phyloP scores from a whole-genome alignment of 352 stramenopile genomes.

The Pythium rishiriense region DNA sequence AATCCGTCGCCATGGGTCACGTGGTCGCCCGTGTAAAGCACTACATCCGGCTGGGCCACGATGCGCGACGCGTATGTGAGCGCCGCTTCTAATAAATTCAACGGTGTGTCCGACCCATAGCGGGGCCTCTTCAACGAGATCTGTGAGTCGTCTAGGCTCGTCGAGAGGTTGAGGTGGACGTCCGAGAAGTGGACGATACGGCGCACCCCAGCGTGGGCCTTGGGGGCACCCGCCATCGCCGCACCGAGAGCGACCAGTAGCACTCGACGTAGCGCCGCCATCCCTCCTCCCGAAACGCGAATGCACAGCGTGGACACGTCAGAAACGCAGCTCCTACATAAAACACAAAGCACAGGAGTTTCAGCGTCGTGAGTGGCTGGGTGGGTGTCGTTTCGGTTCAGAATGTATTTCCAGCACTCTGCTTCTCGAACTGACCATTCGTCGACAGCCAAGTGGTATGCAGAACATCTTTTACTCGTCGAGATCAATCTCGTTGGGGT shows the following conservation, averaged over 20 bases:
- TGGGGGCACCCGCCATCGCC: no score
- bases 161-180: conserved; percentile 81
- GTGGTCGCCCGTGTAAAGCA: conserved; percentile 85
- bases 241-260: background rate
- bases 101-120: conserved; percentile 56
- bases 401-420: background rate
- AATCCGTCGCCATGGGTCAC: conserved; percentile 55
- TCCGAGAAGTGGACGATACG: conserved; percentile 84
- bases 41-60: conserved; percentile 56
- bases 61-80: conserved; percentile 62
- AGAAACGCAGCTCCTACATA: no score
- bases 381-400: background rate
- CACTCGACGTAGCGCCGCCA: background rate
- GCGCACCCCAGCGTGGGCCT: background rate
- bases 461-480: conserved; percentile 11
- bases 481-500: conserved; percentile 33
- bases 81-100: conserved; percentile 67
- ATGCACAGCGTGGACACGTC: no score
- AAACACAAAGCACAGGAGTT: background rate
- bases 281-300: background rate
- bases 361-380: no score
- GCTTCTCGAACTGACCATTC: background rate
- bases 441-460: background rate
- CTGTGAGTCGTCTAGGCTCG: conserved; percentile 35
- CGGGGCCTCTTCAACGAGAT: conserved; percentile 40